Conservation (phyloP, 345 rosid species). For the Clausena lansium region DNA sequence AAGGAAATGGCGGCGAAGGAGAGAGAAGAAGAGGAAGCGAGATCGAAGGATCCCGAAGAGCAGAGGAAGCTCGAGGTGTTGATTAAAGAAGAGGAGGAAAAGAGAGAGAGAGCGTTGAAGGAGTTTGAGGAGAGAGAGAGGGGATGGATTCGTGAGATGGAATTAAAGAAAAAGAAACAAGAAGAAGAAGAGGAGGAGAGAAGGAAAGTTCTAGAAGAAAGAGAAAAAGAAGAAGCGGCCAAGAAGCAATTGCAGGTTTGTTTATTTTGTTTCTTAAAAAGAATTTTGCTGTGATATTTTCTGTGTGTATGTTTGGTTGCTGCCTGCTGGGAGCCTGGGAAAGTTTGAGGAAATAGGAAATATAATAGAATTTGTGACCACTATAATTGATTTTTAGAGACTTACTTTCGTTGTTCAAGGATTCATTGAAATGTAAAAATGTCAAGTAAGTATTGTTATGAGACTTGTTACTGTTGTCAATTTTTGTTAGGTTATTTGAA, state of each 20-base stretch:
- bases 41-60: constrained; percentile 66
- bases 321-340: too few relatives aligned
- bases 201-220: constrained; percentile 36
- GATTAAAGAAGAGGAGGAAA: constrained; percentile 61
- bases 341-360: neutral
- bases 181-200: constrained; percentile 40
- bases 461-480: neutral
- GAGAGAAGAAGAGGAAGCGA: constrained; percentile 59
- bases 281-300: neutral
- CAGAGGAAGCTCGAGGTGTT: constrained; percentile 44
- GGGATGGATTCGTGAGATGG: constrained; percentile 66
- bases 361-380: neutral
- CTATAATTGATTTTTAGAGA: neutral
- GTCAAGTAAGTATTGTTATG: too few relatives aligned
- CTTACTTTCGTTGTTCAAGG: neutral
- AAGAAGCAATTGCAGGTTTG: neutral
- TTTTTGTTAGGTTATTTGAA: neutral
- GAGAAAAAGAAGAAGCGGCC: constrained; percentile 35
- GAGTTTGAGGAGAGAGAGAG: constrained; percentile 84
- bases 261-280: neutral
- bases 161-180: constrained; percentile 48
- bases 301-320: constrained; percentile 15
- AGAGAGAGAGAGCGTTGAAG: constrained; percentile 54
- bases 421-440: too few relatives aligned
- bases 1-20: constrained; percentile 68